Percentiles rank a stretch among this genome's conserved stretches.
phyloP scores from a whole-genome alignment of 352 stramenopile genomes.

The Pythium rhizo-oryzae region DNA sequence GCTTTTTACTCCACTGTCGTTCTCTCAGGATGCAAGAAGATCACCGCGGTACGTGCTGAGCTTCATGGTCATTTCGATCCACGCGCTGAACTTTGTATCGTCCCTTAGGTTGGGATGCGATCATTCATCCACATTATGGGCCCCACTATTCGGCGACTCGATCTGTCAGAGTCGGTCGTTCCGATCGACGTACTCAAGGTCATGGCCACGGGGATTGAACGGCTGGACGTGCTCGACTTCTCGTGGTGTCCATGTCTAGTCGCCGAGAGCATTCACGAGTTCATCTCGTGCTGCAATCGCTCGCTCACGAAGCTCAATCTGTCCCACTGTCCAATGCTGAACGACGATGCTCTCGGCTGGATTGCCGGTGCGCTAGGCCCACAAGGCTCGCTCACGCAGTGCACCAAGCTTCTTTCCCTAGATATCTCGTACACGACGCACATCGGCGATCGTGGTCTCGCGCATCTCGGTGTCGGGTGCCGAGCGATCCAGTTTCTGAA shows the following conservation, averaged over 20 bases:
- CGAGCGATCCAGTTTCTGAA: conserved; percentile 71
- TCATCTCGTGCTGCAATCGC: conserved; percentile 71
- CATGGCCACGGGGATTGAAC: conserved; percentile 65
- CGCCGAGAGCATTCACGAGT: conserved; percentile 59
- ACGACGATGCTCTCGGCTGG: conserved; percentile 75
- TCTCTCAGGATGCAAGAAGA: conserved; percentile 55
- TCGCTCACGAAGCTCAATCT: conserved; percentile 62
- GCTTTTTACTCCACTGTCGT: conserved; percentile 54
- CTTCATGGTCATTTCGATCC: neutral
- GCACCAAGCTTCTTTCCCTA: conserved; percentile 58
- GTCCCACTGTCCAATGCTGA: conserved; percentile 56
- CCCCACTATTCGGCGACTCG: conserved; percentile 42
- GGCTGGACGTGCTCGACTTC: conserved; percentile 59
- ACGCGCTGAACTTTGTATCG: too few relatives aligned
- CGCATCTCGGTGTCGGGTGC: conserved; percentile 52
- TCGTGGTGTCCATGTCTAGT: conserved; percentile 58
- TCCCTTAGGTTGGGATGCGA: conserved; percentile 54
- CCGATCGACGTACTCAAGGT: conserved; percentile 67
- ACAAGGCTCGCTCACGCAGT: conserved; percentile 69
- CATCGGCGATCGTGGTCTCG: conserved; percentile 65
- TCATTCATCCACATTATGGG: conserved; percentile 69
- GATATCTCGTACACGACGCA: conserved; percentile 63
- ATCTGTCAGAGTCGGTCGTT: conserved; percentile 54
- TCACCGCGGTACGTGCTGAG: conserved; percentile 40
- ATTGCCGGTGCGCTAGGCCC: conserved; percentile 64